Evolutionary conservation across 139 green algal genomes (phyloP).

Genomic region (Choricystis sp.): DNA sequence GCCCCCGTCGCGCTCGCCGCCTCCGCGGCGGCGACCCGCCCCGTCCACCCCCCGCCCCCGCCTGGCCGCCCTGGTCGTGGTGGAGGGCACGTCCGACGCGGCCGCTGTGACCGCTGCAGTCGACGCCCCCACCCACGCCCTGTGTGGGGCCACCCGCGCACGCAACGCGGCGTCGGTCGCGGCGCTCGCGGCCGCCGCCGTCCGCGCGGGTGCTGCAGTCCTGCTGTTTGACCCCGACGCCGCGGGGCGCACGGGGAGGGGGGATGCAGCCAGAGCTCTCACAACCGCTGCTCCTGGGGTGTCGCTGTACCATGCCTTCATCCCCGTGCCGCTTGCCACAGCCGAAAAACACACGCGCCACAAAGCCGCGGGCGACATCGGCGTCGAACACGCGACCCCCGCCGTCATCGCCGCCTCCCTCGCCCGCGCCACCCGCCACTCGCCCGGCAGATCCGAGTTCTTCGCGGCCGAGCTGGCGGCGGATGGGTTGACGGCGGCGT

Average conservation of each 20-base stretch:
- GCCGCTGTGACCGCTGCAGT: background rate
- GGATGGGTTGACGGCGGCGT: background rate
- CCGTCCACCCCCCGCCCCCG: no score
- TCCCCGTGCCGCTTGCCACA: background rate
- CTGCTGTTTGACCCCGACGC: background rate
- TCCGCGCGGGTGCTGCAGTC: background rate
- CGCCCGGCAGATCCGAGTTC: background rate
- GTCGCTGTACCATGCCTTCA: background rate
- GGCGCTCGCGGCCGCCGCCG: background rate
- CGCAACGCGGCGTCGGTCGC: background rate
- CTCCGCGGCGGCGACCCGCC: no score
- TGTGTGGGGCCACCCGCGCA: background rate
- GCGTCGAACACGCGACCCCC: background rate
- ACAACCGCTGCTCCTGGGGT: background rate
- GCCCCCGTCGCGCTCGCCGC: no score
- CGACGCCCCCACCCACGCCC: background rate
- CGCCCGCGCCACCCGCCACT: background rate
- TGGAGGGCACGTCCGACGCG: background rate
- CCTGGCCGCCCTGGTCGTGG: background rate
- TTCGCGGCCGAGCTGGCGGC: background rate
- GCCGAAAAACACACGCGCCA: background rate
- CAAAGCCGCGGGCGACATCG: background rate
- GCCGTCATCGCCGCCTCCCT: background rate
- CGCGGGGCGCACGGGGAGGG: no score
- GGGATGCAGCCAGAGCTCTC: background rate